Evolutionary conservation across 2,329 filamentous ascomycete genomes (phyloP).

Genomic region (Periglandula ipomoeae): DNA sequence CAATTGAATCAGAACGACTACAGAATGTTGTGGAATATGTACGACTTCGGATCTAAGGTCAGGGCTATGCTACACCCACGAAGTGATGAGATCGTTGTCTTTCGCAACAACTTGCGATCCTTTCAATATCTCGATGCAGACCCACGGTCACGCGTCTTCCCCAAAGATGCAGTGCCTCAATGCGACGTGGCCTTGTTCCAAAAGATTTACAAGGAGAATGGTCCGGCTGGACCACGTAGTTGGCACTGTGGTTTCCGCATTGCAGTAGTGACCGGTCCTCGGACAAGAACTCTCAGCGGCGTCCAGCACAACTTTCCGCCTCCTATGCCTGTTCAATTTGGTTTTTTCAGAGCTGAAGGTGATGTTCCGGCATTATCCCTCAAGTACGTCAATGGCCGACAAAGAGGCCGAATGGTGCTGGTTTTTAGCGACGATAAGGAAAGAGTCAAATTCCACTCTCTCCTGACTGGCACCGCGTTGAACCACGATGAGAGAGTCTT

Average conservation of each 20-base stretch:
- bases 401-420: slow-evolving; percentile 64
- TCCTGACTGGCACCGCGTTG: slow-evolving; percentile 64
- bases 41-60: slow-evolving; percentile 73
- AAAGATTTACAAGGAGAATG: slow-evolving; percentile 54
- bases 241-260: slow-evolving; percentile 75
- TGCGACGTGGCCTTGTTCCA: slow-evolving; percentile 74
- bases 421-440: slow-evolving; percentile 69
- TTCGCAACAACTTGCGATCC: slow-evolving; percentile 58
- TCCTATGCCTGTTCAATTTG: slow-evolving; percentile 63
- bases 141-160: slow-evolving; percentile 62
- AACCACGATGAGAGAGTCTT: slow-evolving; percentile 60
- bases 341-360: slow-evolving; percentile 63
- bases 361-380: slow-evolving; percentile 62
- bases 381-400: slow-evolving; percentile 56
- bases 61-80: slow-evolving; percentile 61
- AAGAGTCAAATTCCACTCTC: slow-evolving; percentile 59
- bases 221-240: slow-evolving; percentile 61
- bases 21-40: slow-evolving; percentile 69
- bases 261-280: slow-evolving; percentile 66
- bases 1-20: slow-evolving; percentile 71
- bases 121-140: slow-evolving; percentile 76
- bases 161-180: slow-evolving; percentile 59
- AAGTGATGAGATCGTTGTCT: slow-evolving; percentile 60
- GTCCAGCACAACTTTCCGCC: slow-evolving; percentile 62
- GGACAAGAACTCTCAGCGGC: slow-evolving; percentile 67